Percentiles rank a stretch among this genome's conserved stretches.
Conservation (phyloP, 2,329 filamentous ascomycete genomes). For the Calonectria pauciramosa region DNA sequence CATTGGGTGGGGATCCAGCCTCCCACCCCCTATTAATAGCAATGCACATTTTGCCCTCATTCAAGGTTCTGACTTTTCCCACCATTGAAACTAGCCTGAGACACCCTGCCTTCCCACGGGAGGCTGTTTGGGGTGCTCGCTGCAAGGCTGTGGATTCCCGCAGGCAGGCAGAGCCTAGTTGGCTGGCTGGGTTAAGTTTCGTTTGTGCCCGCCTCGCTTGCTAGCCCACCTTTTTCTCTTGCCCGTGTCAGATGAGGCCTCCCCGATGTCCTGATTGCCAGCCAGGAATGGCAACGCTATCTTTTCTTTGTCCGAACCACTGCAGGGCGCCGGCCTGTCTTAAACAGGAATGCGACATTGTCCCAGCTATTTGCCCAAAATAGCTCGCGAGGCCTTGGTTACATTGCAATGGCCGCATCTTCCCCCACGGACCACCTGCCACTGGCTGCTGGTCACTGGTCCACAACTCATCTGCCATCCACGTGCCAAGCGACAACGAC, state of each 20-base stretch:
- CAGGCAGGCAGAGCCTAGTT: neutral
- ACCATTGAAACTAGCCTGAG: conserved; percentile 22
- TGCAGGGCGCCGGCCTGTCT: neutral
- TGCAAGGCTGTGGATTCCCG: conserved; percentile 39
- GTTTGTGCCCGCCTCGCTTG: conserved; percentile 27
- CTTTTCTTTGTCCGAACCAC: neutral
- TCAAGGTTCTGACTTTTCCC: conserved; percentile 26
- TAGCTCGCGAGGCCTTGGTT: conserved; percentile 19
- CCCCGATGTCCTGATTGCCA: neutral
- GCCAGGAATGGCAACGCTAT: conserved; percentile 4
- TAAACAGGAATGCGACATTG: conserved; percentile 12
- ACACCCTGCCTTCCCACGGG: conserved; percentile 29
- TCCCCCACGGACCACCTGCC: neutral
- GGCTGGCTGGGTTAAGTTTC: conserved; percentile 12
- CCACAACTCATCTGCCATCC: neutral
- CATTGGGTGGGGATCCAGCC: conserved; percentile 19
- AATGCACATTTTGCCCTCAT: conserved; percentile 18
- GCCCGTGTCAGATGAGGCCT: conserved; percentile 39
- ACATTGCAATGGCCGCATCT: neutral
- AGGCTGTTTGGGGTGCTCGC: conserved; percentile 17
- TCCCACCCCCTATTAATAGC: conserved; percentile 23
- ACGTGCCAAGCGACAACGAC: conserved; percentile 11
- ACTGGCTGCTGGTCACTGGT: neutral
- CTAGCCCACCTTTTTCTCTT: conserved; percentile 25
- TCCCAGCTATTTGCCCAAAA: conserved; percentile 17